Base-by-base conservation (phyloP, 768 basidiomycete genomes). In the Termitomyces sp. region DNA sequence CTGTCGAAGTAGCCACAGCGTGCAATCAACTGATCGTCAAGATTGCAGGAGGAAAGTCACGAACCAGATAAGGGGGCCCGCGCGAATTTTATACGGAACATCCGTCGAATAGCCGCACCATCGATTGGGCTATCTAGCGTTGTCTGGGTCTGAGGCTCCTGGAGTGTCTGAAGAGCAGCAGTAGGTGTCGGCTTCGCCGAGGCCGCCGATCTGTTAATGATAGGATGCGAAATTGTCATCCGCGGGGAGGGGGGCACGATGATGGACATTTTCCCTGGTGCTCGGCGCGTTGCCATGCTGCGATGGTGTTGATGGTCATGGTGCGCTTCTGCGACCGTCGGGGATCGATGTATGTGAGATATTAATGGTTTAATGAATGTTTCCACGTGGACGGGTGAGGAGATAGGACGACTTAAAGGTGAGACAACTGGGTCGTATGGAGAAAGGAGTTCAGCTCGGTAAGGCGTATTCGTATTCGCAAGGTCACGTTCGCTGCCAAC, bases 401-500 rank as follows among this genome's bases (percentile, higher is more conserved):
- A 30, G 5, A 66, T 47, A 17, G 55, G 19, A 21, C 62, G 61
- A 47, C 66, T 66, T 16, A 64, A 63, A 3, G 67, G 66, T 6
- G 61, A 61, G 12, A 70, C 66, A n/a, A 65, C 59, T 21, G 64
- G 59, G 52, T 67, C 65, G 48, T 64, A 66, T 2, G 67, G 64
- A n/a, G 42, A 43, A 43, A 14, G 42, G 42, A 42, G 41, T 10
- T 44, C 43, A 16, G 23, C 23, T 16, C 14, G 23, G 42, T 25
- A 44, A 34, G 17, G 7, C 32, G 16, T n/a, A n/a, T n/a, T n/a
- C n/a, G 66, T 48, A 12, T 62, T 51, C 2, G 66, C 61, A 23
- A 73, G 65, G 57, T 74, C 72, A 35, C 62, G 54, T 34, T 61
- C 55, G 52, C 88, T 86, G 11, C 27, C 9, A 28, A 87, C 89